Evolutionary conservation across 352 stramenopile species (phyloP), one percentile per base, ranked within the genome.

Genomic region (Phytophthora cactorum): DNA sequence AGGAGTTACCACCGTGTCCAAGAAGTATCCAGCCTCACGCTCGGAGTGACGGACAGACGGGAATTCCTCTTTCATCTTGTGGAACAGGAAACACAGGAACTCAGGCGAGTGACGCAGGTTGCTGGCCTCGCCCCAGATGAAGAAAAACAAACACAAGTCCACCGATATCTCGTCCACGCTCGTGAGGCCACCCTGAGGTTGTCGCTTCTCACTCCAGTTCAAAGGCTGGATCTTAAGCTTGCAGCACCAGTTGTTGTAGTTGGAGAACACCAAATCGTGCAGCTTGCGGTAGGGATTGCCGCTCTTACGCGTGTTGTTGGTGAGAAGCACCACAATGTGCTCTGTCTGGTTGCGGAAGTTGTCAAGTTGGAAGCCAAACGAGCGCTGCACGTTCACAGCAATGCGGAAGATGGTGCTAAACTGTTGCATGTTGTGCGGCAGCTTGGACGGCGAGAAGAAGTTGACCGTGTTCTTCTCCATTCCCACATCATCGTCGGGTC

Each of bases 91-190:
- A 82, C 97, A 99, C 55, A 99, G 63, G 71, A 96, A 99, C 75
- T 99, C 98, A 0, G 98, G 96, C 55, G 98, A 98, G 77, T 99
- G 97, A 36, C 97, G 88, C 59, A 99, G 76, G 81, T 99, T 99
- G 62, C 92, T 97, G 0, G 90, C 90, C 80, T 99, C 98, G 22
- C 98, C 97, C 98, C 98, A 99, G 56, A 99, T 97, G 75, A 98
- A 99, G 74, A 99, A 99, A 73, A 98, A 99, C 7, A 99, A 67
- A 22, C 88, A 95, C 29, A 96, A 72, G 59, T 96, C 89, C 36
- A 95, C 79, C 5, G 81, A 89, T 29, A 96, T 92, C 63, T 95
- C 88, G 63, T 96, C 88, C n/a, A 95, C 74, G 6, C 70, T 98
- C 65, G 72, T 99, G 22, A 93, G 61, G 2, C 84, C 83, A 39